Base-by-base conservation (phyloP, 129 eudicot genomes). In the Helianthus tuberosus region DNA sequence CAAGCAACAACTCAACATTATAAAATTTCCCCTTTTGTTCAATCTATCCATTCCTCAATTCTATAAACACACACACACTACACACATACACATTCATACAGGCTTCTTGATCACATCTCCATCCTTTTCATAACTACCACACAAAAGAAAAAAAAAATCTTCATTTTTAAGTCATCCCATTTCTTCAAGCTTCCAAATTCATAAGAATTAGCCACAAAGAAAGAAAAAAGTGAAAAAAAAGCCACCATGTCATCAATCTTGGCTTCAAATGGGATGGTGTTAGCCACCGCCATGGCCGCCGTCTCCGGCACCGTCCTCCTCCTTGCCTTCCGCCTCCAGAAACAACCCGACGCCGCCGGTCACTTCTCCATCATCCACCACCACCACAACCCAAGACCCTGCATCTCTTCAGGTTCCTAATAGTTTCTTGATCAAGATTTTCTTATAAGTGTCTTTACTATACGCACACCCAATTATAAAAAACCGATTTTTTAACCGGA, bases 231-330 rank as follows among this genome's bases (percentile, higher is more conserved):
- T 14, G 9, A 11, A 54, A 58, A 36, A 41, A 55, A 20, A 6
- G 20, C 62, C 15, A 43, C 17, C 80, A 91, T 91, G 97, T 81
- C 94, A 75, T 81, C 94, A 10, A 75, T 83, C 81, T 63, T 87
- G 78, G 78, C 81, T 69, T 88, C 91, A 44, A 87, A 84, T 70
- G 87, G 96, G 48, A 80, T 81, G 77, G 86, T 88, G 61, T 73
- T 91, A 44, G 96, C 89, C 82, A 86, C 97, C 25, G 96, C 90
- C 83, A 82, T 91, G 90, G 97, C 96, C 1, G 90, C 96, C 35
- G 90, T 86, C 62, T 91, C 97, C 68, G 97, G 97, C 73, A 88
- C 92, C 71, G 84, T 85, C 0, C 78, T 88, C 69, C 84, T 91
- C 67, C 89, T 91, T 11, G 87, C 90, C 66, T 68, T 84, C 55